Evolutionary conservation across 345 rosid genomes (phyloP).

Genomic region (Corchorus capsularis): DNA sequence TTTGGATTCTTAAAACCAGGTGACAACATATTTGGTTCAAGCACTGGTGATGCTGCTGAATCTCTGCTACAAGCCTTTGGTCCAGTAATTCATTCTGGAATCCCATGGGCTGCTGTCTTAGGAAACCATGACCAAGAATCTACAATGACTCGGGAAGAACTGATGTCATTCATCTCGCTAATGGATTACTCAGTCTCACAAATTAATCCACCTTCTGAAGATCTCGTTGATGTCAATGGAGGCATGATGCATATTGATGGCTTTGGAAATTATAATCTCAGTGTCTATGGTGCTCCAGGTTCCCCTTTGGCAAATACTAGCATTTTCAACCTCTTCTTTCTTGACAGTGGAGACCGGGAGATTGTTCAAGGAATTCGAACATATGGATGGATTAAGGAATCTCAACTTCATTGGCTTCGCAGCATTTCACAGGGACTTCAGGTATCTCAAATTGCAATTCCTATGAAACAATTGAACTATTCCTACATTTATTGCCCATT

Average conservation of each 20-base stretch:
- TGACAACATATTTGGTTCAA: conserved; percentile 89
- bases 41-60: conserved; percentile 90
- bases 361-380: conserved; percentile 61
- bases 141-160: conserved; percentile 73
- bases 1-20: conserved; percentile 48
- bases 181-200: conserved; percentile 86
- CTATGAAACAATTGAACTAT: neutral
- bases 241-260: conserved; percentile 54
- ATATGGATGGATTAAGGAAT: conserved; percentile 87
- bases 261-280: conserved; percentile 71
- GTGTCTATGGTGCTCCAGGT: conserved; percentile 77
- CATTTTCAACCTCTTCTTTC: conserved; percentile 76
- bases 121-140: conserved; percentile 98
- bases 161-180: conserved; percentile 81
- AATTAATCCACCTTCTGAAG: conserved; percentile 53
- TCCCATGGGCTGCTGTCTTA: conserved; percentile 93
- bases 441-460: conserved; percentile 35
- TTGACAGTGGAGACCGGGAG: conserved; percentile 86
- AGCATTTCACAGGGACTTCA: conserved; percentile 44
- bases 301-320: conserved; percentile 70
- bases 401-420: conserved; percentile 81
- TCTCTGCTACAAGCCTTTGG: conserved; percentile 68
- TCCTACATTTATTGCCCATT: neutral
- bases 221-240: conserved; percentile 26
- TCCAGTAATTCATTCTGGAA: conserved; percentile 65